phyloP scores from a whole-genome alignment of 352 stramenopile genomes.

The Phytopythium chamaehyphon region DNA sequence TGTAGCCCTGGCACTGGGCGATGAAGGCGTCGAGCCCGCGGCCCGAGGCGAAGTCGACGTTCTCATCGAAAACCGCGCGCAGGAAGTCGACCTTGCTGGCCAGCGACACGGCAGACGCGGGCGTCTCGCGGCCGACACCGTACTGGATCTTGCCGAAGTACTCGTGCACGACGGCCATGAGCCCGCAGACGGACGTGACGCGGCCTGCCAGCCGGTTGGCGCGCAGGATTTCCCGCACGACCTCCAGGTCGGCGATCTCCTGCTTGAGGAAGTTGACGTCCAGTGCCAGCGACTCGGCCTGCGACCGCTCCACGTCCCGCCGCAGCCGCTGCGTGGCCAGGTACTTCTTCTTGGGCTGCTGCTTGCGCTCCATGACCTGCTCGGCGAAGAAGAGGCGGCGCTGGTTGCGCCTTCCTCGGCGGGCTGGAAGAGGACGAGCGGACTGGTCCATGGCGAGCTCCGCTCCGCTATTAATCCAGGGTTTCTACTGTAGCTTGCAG shows the following conservation, averaged over 20 bases:
- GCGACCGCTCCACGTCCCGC: conserved; percentile 22
- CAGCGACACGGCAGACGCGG: not conserved
- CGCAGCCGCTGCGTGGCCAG: conserved; percentile 24
- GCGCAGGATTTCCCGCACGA: conserved; percentile 16
- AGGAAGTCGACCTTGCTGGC: conserved; percentile 9
- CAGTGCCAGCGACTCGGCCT: conserved; percentile 16
- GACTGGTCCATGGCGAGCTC: no score
- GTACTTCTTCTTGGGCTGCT: conserved; percentile 30
- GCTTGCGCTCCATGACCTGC: conserved; percentile 18
- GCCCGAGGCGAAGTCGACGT: conserved; percentile 7
- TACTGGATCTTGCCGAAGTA: conserved; percentile 3
- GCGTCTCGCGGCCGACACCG: conserved; percentile 8
- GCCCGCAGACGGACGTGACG: conserved; percentile 2
- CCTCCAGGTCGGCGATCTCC: conserved; percentile 21
- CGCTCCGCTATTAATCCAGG: no score
- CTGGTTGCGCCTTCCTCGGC: not conserved
- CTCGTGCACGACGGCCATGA: conserved; percentile 8
- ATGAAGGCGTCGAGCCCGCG: conserved; percentile 15
- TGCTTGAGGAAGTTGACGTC: conserved; percentile 26
- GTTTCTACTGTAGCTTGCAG: no score
- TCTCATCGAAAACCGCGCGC: conserved; percentile 9
- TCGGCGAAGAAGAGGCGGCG: conserved; percentile 20
- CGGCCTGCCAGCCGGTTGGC: conserved; percentile 9
- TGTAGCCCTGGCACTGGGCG: conserved; percentile 16
- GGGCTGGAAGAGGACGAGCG: no score